phyloP scores from a whole-genome alignment of 257 asterid species.

The Solanum commersonii region DNA sequence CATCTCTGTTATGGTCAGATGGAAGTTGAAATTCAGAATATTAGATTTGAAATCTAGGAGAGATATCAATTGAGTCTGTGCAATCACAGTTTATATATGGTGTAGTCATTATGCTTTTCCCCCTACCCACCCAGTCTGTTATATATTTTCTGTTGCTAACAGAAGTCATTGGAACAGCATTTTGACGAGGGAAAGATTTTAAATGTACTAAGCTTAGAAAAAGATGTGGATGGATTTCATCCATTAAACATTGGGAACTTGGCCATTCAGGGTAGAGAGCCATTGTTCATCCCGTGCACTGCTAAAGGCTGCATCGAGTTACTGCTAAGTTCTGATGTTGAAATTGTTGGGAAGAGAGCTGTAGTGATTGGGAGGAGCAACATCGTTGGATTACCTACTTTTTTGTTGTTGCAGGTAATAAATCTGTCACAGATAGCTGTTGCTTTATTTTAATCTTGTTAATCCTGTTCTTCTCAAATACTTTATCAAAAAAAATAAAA shows the following conservation, averaged over 20 bases:
- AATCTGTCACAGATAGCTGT: neutral
- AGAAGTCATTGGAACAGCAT: constrained; percentile 37
- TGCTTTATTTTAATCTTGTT: neutral
- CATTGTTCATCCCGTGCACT: constrained; percentile 63
- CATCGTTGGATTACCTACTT: constrained; percentile 75
- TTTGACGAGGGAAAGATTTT: constrained; percentile 43
- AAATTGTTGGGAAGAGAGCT: constrained; percentile 52
- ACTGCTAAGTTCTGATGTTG: constrained; percentile 50
- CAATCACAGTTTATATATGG: neutral
- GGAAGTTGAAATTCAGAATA: neutral
- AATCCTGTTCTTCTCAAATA: neutral
- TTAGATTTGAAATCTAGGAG: neutral
- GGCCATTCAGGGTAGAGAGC: constrained; percentile 62
- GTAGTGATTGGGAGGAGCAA: constrained; percentile 84
- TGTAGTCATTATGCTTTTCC: neutral
- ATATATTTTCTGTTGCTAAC: constrained; percentile 2
- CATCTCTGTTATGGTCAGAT: neutral
- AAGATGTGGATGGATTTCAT: constrained; percentile 72
- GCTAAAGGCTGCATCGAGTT: constrained; percentile 66
- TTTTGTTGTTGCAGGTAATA: constrained; percentile 73
- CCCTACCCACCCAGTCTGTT: neutral
- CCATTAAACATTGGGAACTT: constrained; percentile 57
- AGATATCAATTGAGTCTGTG: neutral
- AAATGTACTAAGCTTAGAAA: constrained; percentile 38
- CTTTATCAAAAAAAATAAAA: too few species aligned